phyloP scores from a whole-genome alignment of 805 yeast genomes.

The Wickerhamomyces strasburgensis region DNA sequence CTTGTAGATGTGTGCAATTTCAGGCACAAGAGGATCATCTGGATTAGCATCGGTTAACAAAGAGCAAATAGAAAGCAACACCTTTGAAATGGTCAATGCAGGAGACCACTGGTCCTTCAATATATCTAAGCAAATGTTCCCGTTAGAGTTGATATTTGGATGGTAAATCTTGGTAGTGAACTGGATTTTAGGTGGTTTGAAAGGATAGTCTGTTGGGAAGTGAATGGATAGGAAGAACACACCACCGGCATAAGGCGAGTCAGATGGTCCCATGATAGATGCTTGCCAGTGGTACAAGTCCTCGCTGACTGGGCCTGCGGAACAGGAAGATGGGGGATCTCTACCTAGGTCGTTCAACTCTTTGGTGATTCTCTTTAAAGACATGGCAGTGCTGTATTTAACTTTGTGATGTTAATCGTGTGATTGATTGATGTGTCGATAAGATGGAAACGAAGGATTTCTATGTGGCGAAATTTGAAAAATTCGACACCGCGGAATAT shows the following conservation, averaged over 20 bases:
- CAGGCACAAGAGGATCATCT: constrained; percentile 98
- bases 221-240: constrained; percentile 94
- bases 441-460: neutral
- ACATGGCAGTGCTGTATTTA: too few species aligned
- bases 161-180: constrained; percentile 96
- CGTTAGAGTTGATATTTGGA: constrained; percentile 94
- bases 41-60: constrained; percentile 97
- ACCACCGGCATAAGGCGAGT: constrained; percentile 86
- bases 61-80: constrained; percentile 89
- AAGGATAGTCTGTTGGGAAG: constrained; percentile 99
- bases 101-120: constrained; percentile 99
- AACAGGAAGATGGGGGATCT: constrained; percentile 98
- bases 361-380: constrained; percentile 91
- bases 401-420: too few species aligned
- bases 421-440: too few species aligned
- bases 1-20: constrained; percentile 94
- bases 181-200: constrained; percentile 92
- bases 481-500: neutral
- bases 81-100: constrained; percentile 93
- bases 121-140: constrained; percentile 94
- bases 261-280: constrained; percentile 98
- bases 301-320: constrained; percentile 98
- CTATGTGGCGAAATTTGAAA: neutral
- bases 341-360: constrained; percentile 94
- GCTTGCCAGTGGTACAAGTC: constrained; percentile 99